Conservation (phyloP, 139 green algal species). For the Bryopsis sp. region DNA sequence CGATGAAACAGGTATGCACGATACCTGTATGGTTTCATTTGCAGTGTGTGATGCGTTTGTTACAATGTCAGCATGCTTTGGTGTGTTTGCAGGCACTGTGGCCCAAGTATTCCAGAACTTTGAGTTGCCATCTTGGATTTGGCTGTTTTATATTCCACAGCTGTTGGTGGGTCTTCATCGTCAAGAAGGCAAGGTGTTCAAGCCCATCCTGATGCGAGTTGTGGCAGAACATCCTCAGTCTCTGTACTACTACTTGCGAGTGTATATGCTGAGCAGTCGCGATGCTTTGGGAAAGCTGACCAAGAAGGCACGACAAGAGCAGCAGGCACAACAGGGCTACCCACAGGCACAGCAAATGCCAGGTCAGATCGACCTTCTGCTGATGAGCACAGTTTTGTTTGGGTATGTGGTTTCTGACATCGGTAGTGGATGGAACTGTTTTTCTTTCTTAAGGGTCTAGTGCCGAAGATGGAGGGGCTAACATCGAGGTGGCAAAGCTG, state of each 20-base stretch:
- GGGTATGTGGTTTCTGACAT: too few species aligned
- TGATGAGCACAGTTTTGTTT: too few species aligned
- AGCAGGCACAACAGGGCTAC: too few species aligned
- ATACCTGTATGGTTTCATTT: background rate
- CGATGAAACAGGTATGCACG: slow-evolving; percentile 39
- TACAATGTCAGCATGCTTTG: too few species aligned
- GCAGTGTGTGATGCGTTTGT: too few species aligned
- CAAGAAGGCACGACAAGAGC: slow-evolving; percentile 14
- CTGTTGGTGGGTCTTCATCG: slow-evolving; percentile 76
- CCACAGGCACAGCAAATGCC: too few species aligned
- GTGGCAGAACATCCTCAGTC: slow-evolving; percentile 55
- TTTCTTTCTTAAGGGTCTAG: too few species aligned
- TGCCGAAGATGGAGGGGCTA: too few species aligned
- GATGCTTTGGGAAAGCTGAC: slow-evolving; percentile 1
- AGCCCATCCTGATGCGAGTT: slow-evolving; percentile 48
- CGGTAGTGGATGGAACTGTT: too few species aligned
- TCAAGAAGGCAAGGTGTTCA: slow-evolving; percentile 55
- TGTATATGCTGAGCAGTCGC: slow-evolving; percentile 59
- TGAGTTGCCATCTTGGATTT: slow-evolving; percentile 77
- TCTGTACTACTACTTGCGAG: slow-evolving; percentile 84
- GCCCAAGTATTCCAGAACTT: slow-evolving; percentile 2
- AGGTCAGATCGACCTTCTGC: too few species aligned
- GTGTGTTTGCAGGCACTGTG: slow-evolving; percentile 8
- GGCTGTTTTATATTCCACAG: slow-evolving; percentile 88
- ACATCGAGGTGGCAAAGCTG: too few species aligned